Evolutionary conservation across 306 rosid genomes (phyloP).

Genomic region (Corylus avellana): DNA sequence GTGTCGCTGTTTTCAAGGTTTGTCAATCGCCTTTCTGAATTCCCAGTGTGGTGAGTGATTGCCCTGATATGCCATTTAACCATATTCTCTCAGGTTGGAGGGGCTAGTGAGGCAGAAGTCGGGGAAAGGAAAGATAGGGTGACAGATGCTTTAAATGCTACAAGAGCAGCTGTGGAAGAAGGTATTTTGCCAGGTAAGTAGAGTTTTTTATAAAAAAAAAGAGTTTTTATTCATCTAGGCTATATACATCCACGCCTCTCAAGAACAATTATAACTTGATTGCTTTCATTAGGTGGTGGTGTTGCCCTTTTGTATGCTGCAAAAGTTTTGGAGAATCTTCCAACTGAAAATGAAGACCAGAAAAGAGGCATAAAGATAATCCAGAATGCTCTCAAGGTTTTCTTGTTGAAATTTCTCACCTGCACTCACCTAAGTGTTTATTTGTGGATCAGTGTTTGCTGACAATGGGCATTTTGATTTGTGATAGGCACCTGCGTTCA

Average conservation of each 20-base stretch:
- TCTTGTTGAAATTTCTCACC: constrained; percentile 16
- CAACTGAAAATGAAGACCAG: constrained; percentile 71
- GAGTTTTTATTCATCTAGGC: background rate
- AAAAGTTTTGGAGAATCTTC: constrained; percentile 67
- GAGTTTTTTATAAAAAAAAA: background rate
- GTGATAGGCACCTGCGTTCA: constrained; percentile 66
- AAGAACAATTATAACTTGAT: constrained; percentile 16
- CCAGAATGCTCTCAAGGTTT: constrained; percentile 85
- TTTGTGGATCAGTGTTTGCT: constrained; percentile 26
- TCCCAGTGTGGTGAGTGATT: background rate
- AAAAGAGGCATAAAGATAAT: constrained; percentile 83
- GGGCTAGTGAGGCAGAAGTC: constrained; percentile 88
- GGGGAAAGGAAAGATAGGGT: constrained; percentile 98
- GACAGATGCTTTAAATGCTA: constrained; percentile 93
- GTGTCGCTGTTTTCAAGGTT: constrained; percentile 97
- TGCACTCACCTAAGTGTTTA: background rate
- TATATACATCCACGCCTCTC: background rate
- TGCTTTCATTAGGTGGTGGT: constrained; percentile 76
- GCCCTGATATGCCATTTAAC: constrained; percentile 6
- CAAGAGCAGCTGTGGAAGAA: constrained; percentile 95
- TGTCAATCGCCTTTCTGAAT: constrained; percentile 18
- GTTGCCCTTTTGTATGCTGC: constrained; percentile 89
- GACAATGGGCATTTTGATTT: constrained; percentile 23
- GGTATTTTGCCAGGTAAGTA: constrained; percentile 87
- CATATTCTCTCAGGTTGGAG: constrained; percentile 73